phyloP scores from a whole-genome alignment of 2,329 filamentous ascomycete genomes.

The Ascochyta lentis region DNA sequence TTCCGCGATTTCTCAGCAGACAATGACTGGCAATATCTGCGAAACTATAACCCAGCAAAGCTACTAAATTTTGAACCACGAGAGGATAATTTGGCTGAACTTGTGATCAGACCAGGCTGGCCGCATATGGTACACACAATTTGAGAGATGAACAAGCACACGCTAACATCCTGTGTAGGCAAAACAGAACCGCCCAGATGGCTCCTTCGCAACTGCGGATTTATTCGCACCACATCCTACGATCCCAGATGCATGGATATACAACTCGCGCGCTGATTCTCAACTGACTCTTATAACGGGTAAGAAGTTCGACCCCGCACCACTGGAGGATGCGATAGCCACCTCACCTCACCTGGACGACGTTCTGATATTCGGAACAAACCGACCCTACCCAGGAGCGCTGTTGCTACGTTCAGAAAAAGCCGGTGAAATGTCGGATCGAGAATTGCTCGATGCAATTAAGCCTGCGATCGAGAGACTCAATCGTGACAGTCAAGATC shows the following conservation, averaged over 20 bases:
- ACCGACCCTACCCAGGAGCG: slow-evolving; percentile 61
- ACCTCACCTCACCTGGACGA: slow-evolving; percentile 58
- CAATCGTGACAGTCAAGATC: slow-evolving; percentile 58
- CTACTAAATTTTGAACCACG: slow-evolving; percentile 59
- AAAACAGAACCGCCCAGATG: slow-evolving; percentile 64
- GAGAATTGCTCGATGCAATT: slow-evolving; percentile 52
- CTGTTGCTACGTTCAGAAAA: slow-evolving; percentile 58
- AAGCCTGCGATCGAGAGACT: slow-evolving; percentile 55
- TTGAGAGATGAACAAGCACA: not conserved
- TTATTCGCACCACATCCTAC: slow-evolving; percentile 64
- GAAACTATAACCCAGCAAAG: slow-evolving; percentile 48
- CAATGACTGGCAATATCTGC: slow-evolving; percentile 67
- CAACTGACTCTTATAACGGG: slow-evolving; percentile 69
- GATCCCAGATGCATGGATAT: slow-evolving; percentile 65
- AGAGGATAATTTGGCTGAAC: slow-evolving; percentile 55
- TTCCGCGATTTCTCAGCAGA: slow-evolving; percentile 62
- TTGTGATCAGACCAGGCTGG: slow-evolving; percentile 64
- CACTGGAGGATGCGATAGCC: slow-evolving; percentile 63
- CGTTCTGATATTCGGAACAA: slow-evolving; percentile 68
- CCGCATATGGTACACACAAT: slow-evolving; percentile 55
- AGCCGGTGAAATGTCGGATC: slow-evolving; percentile 36
- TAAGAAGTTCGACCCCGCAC: slow-evolving; percentile 72
- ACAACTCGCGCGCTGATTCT: slow-evolving; percentile 67
- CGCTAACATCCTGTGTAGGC: slow-evolving; percentile 38
- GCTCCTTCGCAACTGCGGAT: slow-evolving; percentile 69